Percentiles rank a stretch among this genome's conserved stretches.
These are phyloP conservation scores for Trichoderma sp. DNA, from an alignment of 2,329 filamentous ascomycete genomes.

Conservation along the genomic window DNA sequence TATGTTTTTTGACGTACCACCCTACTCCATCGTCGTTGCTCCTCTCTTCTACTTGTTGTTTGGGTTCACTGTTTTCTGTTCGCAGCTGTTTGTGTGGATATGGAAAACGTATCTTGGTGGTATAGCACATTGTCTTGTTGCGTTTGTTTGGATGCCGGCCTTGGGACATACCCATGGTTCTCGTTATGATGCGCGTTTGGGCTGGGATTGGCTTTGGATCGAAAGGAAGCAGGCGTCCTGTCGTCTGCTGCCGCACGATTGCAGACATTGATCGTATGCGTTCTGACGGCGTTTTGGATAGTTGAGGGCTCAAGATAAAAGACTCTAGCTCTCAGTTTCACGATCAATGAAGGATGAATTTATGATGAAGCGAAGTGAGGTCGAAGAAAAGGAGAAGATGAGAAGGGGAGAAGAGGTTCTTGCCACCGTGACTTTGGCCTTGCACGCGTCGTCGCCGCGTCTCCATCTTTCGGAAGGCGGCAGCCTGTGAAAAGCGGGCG, in stretches of 20 bases:
- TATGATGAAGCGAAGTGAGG: not conserved
- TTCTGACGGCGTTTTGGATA: not conserved
- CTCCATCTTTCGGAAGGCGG: not conserved
- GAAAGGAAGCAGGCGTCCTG: not conserved
- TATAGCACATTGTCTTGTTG: not conserved
- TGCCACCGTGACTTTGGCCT: slow-evolving; percentile 1
- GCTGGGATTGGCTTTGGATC: not conserved
- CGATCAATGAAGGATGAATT: not conserved
- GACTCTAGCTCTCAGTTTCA: not conserved
- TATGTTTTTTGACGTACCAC: not conserved
- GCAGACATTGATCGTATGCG: not conserved
- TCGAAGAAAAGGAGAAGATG: not conserved
- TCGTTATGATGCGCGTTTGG: not conserved
- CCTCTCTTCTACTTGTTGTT: not conserved
- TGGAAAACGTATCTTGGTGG: slow-evolving; percentile 1
- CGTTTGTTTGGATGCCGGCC: not conserved
- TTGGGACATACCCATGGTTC: not conserved
- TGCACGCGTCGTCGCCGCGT: not conserved
- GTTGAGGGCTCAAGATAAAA: not conserved
- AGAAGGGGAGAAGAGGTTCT: not conserved
- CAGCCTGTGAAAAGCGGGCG: not conserved
- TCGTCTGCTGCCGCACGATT: not conserved
- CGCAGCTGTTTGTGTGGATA: not conserved
- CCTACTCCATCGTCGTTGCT: not conserved
- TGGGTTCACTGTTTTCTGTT: not conserved